These are phyloP conservation scores for Dictyostelium capitatum DNA, from an alignment of 78 protist species.

Conservation along the genomic window DNA sequence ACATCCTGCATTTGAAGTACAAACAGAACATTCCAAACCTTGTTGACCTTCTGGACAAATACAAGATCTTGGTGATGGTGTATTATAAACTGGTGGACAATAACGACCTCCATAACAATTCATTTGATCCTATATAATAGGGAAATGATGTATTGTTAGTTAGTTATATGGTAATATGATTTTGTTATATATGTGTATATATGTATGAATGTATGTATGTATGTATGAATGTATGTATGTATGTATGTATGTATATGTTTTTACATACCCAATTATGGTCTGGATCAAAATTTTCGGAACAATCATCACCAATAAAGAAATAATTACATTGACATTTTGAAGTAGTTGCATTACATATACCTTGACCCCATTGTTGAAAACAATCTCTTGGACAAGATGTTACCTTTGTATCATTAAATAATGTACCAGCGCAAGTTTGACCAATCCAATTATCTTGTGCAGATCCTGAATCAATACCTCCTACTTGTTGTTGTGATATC, in stretches of 20 bases:
- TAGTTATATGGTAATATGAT: too few relatives aligned
- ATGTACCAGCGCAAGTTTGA: constrained; percentile 26
- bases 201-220: too few relatives aligned
- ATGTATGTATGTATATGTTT: too few relatives aligned
- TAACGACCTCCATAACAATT: constrained; percentile 37
- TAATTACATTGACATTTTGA: constrained; percentile 12
- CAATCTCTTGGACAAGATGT: constrained; percentile 25
- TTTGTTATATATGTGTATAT: too few relatives aligned
- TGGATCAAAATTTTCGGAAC: constrained; percentile 19
- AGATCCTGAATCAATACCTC: background rate
- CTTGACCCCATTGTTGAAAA: constrained; percentile 56
- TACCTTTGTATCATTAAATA: background rate
- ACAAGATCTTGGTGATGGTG: background rate
- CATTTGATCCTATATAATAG: constrained; percentile 25
- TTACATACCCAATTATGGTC: constrained; percentile 19
- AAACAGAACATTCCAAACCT: constrained; percentile 59
- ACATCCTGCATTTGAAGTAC: background rate
- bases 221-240: too few relatives aligned
- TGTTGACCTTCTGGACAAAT: constrained; percentile 18
- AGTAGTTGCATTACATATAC: background rate
- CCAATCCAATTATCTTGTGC: background rate
- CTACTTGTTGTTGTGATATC: background rate
- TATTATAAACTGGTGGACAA: constrained; percentile 45
- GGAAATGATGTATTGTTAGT: too few relatives aligned
- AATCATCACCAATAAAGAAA: constrained; percentile 34